Percentiles rank a stretch among this genome's conserved stretches.
Evolutionary conservation across 768 basidiomycete genomes (phyloP).

Genomic region (Hericium coralloides): DNA sequence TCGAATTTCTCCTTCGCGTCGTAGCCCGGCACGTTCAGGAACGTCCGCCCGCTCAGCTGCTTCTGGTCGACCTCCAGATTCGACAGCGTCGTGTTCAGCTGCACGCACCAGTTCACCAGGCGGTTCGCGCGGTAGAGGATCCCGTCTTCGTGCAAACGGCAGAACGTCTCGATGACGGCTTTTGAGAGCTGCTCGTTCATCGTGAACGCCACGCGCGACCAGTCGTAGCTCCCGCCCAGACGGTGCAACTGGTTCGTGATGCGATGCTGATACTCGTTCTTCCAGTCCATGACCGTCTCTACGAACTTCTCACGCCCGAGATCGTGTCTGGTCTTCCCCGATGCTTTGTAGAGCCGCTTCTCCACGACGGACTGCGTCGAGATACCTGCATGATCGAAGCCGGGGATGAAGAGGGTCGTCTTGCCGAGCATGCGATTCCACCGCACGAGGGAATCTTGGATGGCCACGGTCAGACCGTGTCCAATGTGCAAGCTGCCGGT

Average conservation of each 20-base stretch:
- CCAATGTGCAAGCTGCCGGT: conserved; percentile 95
- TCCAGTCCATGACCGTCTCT: conserved; percentile 91
- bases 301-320: conserved; percentile 91
- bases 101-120: conserved; percentile 96
- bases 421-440: conserved; percentile 98
- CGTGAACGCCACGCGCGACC: conserved; percentile 91
- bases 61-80: conserved; percentile 98
- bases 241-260: conserved; percentile 86
- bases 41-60: conserved; percentile 72
- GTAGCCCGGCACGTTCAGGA: conserved; percentile 90
- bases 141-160: conserved; percentile 83
- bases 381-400: conserved; percentile 98
- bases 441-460: conserved; percentile 83
- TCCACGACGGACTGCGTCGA: conserved; percentile 98
- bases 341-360: conserved; percentile 76
- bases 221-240: conserved; percentile 90
- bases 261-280: conserved; percentile 93
- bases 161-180: conserved; percentile 90
- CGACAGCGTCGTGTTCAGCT: conserved; percentile 93
- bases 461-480: conserved; percentile 84
- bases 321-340: conserved; percentile 82
- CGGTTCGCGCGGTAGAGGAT: conserved; percentile 92
- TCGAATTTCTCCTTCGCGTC: conserved; percentile 93
- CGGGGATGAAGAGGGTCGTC: conserved; percentile 84
- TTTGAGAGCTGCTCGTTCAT: conserved; percentile 83